Percentiles rank a stretch among this genome's conserved stretches.
Evolutionary conservation across 2,329 filamentous ascomycete species (phyloP).

Genomic region (Monilinia fructicola): DNA sequence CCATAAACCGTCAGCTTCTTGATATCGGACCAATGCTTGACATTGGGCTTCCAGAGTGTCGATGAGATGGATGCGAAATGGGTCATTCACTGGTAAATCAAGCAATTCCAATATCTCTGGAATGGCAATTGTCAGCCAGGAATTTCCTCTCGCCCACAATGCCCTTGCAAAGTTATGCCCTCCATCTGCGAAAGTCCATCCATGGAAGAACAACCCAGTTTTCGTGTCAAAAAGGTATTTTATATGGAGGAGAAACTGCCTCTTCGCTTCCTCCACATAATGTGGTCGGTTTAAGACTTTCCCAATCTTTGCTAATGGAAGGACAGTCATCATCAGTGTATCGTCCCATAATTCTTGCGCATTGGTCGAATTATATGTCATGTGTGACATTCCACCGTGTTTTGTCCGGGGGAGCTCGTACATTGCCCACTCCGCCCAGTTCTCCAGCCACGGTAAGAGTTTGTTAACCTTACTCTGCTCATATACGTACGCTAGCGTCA

Average conservation of each 20-base stretch:
- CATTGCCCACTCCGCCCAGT: constrained; percentile 82
- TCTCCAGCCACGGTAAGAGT: constrained; percentile 75
- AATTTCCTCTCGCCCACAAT: constrained; percentile 61
- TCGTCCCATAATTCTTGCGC: constrained; percentile 80
- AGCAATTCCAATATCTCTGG: constrained; percentile 77
- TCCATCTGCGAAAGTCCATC: constrained; percentile 72
- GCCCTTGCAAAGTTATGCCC: constrained; percentile 62
- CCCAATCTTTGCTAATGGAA: constrained; percentile 72
- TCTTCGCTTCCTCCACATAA: constrained; percentile 75
- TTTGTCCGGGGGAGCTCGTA: constrained; percentile 70
- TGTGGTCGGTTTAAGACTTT: constrained; percentile 66
- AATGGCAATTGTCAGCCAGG: constrained; percentile 80
- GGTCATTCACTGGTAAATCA: constrained; percentile 57
- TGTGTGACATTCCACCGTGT: constrained; percentile 52
- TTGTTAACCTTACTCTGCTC: constrained; percentile 67
- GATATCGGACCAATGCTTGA: constrained; percentile 59
- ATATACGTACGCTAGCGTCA: constrained; percentile 76
- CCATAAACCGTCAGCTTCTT: constrained; percentile 66
- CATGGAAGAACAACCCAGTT: constrained; percentile 76
- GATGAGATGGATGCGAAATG: constrained; percentile 55
- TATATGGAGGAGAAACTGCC: constrained; percentile 74
- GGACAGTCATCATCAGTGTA: constrained; percentile 83
- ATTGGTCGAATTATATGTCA: constrained; percentile 60
- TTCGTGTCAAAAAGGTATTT: constrained; percentile 74
- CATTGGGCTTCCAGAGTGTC: constrained; percentile 69